phyloP scores from a whole-genome alignment of 176 grass and related monocot genomes.

The Oryza nivara region DNA sequence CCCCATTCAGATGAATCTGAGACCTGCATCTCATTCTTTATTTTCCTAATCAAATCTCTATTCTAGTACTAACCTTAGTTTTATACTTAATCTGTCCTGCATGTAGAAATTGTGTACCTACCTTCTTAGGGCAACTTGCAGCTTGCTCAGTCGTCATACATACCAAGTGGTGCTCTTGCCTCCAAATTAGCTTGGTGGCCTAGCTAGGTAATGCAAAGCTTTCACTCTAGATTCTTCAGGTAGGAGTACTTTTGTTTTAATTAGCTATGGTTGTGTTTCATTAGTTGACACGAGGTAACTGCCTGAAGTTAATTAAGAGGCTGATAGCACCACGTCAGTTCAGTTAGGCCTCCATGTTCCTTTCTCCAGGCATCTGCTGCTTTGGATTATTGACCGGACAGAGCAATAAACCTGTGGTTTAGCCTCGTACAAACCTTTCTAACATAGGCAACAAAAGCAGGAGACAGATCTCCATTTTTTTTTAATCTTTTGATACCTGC shows the following conservation, averaged over 20 bases:
- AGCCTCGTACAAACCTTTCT: conserved; percentile 58
- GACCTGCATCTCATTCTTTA: conserved; percentile 29
- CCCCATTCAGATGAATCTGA: conserved; percentile 60
- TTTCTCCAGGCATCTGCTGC: conserved; percentile 47
- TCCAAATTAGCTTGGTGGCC: conserved; percentile 36
- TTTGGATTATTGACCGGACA: conserved; percentile 46
- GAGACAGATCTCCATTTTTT: conserved; percentile 43
- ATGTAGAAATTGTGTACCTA: conserved; percentile 20
- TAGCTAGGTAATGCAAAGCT: conserved; percentile 31
- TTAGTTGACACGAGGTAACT: conserved; percentile 42
- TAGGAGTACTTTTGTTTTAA: conserved; percentile 27
- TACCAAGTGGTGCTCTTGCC: conserved; percentile 1
- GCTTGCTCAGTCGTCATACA: conserved; percentile 10
- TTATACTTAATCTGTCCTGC: conserved; percentile 10
- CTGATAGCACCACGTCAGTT: conserved; percentile 42
- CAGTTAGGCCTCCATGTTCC: conserved; percentile 35
- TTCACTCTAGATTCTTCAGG: conserved; percentile 46
- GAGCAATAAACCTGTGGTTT: conserved; percentile 47
- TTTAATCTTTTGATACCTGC: conserved; percentile 43
- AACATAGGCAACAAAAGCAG: conserved; percentile 44
- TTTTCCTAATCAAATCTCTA: conserved; percentile 29
- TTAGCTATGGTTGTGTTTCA: conserved; percentile 30
- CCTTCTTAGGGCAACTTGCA: conserved; percentile 34
- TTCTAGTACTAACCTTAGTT: conserved; percentile 36
- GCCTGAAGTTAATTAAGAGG: conserved; percentile 25